Evolutionary conservation across 2,329 filamentous ascomycete species (phyloP).

Genomic region (Verticillium dahliae): DNA sequence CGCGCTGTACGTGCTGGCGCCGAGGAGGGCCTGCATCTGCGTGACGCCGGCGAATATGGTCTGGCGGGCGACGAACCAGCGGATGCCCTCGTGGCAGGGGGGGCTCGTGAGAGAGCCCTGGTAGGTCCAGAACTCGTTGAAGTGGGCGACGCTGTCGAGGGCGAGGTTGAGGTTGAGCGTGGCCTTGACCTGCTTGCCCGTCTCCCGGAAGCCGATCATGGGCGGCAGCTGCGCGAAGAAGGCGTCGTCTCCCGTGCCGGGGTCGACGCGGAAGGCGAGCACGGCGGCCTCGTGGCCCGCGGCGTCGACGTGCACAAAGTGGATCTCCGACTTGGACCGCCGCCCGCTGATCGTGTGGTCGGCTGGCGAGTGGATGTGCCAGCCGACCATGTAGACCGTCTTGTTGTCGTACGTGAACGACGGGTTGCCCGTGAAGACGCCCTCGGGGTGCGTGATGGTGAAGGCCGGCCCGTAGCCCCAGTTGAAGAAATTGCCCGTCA

Average conservation of each 20-base stretch:
- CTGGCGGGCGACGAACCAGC: constrained; percentile 26
- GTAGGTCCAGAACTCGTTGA: constrained; percentile 42
- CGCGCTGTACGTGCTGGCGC: constrained; percentile 35
- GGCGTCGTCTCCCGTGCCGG: constrained; percentile 26
- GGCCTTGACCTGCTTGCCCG: constrained; percentile 6
- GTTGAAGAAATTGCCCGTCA: constrained; percentile 35
- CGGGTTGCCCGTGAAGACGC: constrained; percentile 28
- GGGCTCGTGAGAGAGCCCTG: constrained; percentile 38
- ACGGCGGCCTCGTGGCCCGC: constrained; percentile 34
- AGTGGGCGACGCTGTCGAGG: constrained; percentile 26
- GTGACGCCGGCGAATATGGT: constrained; percentile 30
- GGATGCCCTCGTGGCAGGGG: constrained; percentile 37
- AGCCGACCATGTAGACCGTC: constrained; percentile 39
- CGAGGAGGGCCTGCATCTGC: constrained; percentile 40
- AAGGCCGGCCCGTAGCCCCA: constrained; percentile 42
- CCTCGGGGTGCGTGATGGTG: constrained; percentile 26
- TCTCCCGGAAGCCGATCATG: constrained; percentile 30
- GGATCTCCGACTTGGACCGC: constrained; percentile 37
- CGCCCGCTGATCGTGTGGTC: constrained; percentile 38
- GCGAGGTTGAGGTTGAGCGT: constrained; percentile 23
- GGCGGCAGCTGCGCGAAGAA: constrained; percentile 35
- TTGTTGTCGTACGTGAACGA: constrained; percentile 36
- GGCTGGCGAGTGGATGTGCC: constrained; percentile 44
- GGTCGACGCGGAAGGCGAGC: constrained; percentile 38
- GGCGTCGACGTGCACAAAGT: constrained; percentile 38